Percentiles rank a stretch among this genome's conserved stretches.
Conservation (phyloP, 306 rosid species). For the Mucuna pruriens region DNA sequence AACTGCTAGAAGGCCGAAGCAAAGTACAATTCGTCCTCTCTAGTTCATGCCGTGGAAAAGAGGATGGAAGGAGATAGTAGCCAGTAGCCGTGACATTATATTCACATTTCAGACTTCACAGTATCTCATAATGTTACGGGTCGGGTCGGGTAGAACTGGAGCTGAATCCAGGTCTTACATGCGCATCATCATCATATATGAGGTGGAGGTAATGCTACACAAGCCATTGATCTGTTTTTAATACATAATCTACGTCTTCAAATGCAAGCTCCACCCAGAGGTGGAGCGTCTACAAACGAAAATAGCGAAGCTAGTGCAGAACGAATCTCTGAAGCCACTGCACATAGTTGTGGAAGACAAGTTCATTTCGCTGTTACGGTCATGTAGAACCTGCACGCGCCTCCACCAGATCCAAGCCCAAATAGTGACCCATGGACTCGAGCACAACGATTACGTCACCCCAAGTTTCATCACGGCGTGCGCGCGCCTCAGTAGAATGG, state of each 20-base stretch:
- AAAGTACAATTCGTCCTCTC: too few species aligned
- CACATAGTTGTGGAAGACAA: conserved; percentile 58
- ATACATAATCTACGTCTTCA: neutral
- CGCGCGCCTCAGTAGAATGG: conserved; percentile 41
- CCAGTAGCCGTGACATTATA: too few species aligned
- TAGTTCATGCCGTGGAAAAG: too few species aligned
- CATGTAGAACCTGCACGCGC: conserved; percentile 58
- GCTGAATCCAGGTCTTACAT: too few species aligned
- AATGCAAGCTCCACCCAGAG: neutral
- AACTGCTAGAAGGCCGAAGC: too few species aligned
- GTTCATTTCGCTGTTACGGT: conserved; percentile 62
- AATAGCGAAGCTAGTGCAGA: conserved; percentile 44
- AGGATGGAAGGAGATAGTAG: too few species aligned
- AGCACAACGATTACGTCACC: conserved; percentile 49
- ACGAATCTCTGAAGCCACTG: conserved; percentile 40
- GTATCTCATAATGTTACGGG: too few species aligned
- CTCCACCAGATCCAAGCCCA: conserved; percentile 66
- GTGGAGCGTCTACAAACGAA: neutral
- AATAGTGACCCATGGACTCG: conserved; percentile 57
- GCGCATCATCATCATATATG: too few species aligned
- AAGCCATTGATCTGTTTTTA: neutral
- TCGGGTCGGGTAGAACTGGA: too few species aligned
- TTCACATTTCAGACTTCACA: too few species aligned
- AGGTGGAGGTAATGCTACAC: neutral
- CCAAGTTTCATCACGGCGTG: conserved; percentile 55